Percentiles rank a stretch among this genome's conserved stretches.
Evolutionary conservation across 768 basidiomycete genomes (phyloP).

Genomic region (Nidularia sp.): DNA sequence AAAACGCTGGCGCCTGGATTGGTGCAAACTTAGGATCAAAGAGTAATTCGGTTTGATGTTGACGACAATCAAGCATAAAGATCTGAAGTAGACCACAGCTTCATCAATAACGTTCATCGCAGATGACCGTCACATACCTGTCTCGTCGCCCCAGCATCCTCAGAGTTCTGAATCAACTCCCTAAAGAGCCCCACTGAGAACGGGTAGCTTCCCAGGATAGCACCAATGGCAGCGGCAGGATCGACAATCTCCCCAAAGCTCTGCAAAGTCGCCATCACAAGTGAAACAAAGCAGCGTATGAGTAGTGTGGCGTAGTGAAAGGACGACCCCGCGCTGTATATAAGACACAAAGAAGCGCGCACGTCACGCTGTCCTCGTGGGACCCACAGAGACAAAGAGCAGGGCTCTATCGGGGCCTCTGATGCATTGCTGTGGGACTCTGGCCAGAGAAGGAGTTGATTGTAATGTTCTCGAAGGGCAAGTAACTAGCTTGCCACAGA

Average conservation of each 20-base stretch:
- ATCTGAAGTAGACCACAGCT: slow-evolving; percentile 17
- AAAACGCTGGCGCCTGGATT: slow-evolving; percentile 39
- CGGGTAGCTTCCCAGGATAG: slow-evolving; percentile 39
- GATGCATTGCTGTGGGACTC: too few species aligned
- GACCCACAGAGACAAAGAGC: too few species aligned
- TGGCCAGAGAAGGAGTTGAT: too few species aligned
- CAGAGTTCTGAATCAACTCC: slow-evolving; percentile 45
- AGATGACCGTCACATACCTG: slow-evolving; percentile 25
- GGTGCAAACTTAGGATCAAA: slow-evolving; percentile 19
- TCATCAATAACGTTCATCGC: background rate
- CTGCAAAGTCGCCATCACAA: background rate
- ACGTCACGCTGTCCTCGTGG: too few species aligned
- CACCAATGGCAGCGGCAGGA: slow-evolving; percentile 15
- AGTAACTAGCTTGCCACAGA: too few species aligned
- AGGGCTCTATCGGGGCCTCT: too few species aligned
- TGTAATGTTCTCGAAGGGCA: too few species aligned
- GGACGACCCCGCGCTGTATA: too few species aligned
- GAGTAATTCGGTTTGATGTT: slow-evolving; percentile 17
- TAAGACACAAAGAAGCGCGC: too few species aligned
- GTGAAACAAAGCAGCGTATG: too few species aligned
- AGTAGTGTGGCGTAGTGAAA: too few species aligned
- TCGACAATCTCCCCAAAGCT: slow-evolving; percentile 13
- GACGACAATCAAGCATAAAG: slow-evolving; percentile 37
- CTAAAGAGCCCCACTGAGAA: slow-evolving; percentile 39
- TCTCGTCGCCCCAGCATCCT: slow-evolving; percentile 41